Percentiles rank a stretch among this genome's conserved stretches.
Conservation (phyloP, 345 rosid genomes). For the Linum trigynum region DNA sequence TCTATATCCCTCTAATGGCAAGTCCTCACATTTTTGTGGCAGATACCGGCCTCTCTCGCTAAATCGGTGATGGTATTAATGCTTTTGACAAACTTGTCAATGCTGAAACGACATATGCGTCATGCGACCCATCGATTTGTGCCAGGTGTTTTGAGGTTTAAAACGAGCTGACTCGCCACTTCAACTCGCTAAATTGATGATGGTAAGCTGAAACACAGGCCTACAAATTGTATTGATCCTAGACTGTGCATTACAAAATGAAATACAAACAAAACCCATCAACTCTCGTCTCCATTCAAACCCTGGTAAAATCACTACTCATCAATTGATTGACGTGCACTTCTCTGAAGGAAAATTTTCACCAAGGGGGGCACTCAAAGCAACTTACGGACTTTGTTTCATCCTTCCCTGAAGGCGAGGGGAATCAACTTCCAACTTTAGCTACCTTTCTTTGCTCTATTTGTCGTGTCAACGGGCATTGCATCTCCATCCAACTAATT, state of each 20-base stretch:
- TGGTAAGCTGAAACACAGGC: no score
- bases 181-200: no score
- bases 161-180: no score
- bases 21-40: no score
- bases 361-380: neutral
- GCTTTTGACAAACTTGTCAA: no score
- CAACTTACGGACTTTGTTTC: neutral
- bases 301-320: neutral
- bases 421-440: conserved; percentile 44
- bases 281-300: neutral
- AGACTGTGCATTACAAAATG: neutral
- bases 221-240: neutral
- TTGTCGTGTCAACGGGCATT: conserved; percentile 80
- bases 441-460: conserved; percentile 84
- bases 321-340: neutral
- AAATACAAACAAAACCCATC: neutral
- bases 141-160: no score
- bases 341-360: neutral
- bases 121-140: no score
- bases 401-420: neutral
- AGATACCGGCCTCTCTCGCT: no score
- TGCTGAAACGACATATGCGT: no score
- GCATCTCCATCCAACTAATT: conserved; percentile 94
- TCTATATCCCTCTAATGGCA: no score
- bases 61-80: no score